Evolutionary conservation across 2,329 filamentous ascomycete species (phyloP), one percentile per base, ranked within the genome.

Genomic region (Exophiala aquamarina): DNA sequence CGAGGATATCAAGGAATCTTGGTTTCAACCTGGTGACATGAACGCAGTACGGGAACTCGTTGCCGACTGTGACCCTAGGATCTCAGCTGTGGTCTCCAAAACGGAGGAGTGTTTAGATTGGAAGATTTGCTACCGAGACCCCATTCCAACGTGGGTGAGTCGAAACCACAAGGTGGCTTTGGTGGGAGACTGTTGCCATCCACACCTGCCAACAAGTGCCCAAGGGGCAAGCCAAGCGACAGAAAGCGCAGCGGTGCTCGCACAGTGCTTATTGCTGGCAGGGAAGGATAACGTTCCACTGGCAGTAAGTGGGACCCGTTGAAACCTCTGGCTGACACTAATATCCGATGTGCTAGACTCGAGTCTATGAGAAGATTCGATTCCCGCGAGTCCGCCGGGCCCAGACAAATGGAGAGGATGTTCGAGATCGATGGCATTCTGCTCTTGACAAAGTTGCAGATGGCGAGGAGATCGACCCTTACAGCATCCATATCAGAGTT

Each of bases 21-120:
- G 75, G 75, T 75, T 70, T 2, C 76, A 78, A 49, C 74, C 76
- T 0, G 75, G 74, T 3, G 74, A 75, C 36, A 65, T 79, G 1
- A 69, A 73, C 33, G 77, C 79, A 32, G 77, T 79, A 0, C 67
- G 70, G 46, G 66, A 73, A 44, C 67, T 77, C 1, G 61, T 80
- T 7, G 68, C 76, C 37, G 74, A 70, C 21, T 79, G 76, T 75
- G 70, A 79, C 61, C 68, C 75, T 13, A 54, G 72, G 39, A 75
- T 72, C 45, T 67, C 67, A 18, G 69, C 70, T 15, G 75, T 79
- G 44, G 68, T 79, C 33, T 50, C 61, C 36, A 61, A 60, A 36
- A 70, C 68, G 0, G 65, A 66, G 4, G 41, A 50, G 11, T 55
- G 59, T 2, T 54, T 65, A 4, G 62, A 64, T 37, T 64, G 60